Evolutionary conservation across 2,329 filamentous ascomycete genomes (phyloP), one percentile per base, ranked within the genome.

Genomic region (Cytospora mali): DNA sequence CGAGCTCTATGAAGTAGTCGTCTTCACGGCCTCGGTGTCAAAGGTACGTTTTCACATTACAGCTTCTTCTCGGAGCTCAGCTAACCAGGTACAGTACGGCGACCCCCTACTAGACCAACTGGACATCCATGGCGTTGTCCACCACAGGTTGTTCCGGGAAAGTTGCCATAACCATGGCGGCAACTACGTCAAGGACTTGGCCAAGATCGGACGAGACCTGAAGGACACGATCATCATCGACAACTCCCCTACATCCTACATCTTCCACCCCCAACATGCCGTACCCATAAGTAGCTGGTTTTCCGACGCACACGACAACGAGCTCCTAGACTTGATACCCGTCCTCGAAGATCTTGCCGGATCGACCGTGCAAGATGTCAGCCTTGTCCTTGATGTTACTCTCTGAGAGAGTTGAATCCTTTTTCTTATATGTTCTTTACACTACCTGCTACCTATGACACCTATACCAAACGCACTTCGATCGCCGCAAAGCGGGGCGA

Each of bases 221-320:
- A 92, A 92, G 76, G 94, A 99, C 74, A 99, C 94, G 23, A 99
- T 99, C 74, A 99, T 99, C 75, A 99, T 99, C 73, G 95, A 99
- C 81, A 99, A 99, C 79, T 98, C 95, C 53, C 95, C 95, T 2
- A 99, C 95, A 5, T 98, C 94, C 14, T 99, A 99, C 81, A 98
- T 99, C 72, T 99, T 99, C 84, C 95, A 99, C 75, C 95, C 95
- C 27, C 94, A 99, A 80, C 95, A 99, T 76, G 95, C 95, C 65
- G 94, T 99, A 55, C 95, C 95, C 28, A 99, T 99, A 80, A 97
- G 93, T 85, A 98, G 94, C 83, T 99, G 95, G 95, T 99, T 99
- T 80, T 97, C 93, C 69, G 95, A 99, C 79, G 95, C 95, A 66
- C 95, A 99, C 78, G 95, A 99, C 80, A 99, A 99, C 78, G 95